phyloP scores from a whole-genome alignment of 2,329 filamentous ascomycete genomes.

The Fusarium dlaminii region DNA sequence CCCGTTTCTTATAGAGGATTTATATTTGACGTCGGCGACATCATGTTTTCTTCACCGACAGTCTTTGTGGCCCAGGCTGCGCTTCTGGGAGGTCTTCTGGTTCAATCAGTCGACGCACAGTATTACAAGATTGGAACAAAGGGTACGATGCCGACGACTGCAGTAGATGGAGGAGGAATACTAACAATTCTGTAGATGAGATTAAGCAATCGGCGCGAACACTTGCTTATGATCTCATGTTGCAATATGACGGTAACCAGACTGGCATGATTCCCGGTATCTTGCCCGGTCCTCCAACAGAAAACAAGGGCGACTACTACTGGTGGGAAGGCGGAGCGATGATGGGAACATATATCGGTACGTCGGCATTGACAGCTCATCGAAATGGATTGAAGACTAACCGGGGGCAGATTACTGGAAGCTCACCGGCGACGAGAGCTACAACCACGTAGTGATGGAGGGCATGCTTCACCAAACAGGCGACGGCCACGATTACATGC shows the following conservation, averaged over 20 bases:
- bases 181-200: slow-evolving; percentile 47
- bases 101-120: slow-evolving; percentile 36
- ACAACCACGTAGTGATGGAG: slow-evolving; percentile 67
- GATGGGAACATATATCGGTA: slow-evolving; percentile 71
- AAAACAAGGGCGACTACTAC: slow-evolving; percentile 66
- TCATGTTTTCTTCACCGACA: slow-evolving; percentile 5
- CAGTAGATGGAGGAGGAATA: rapidly evolving
- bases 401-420: slow-evolving; percentile 68
- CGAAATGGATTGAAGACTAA: neutral
- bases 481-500: slow-evolving; percentile 67
- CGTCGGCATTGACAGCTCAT: neutral
- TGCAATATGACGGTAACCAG: slow-evolving; percentile 61
- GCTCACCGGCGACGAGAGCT: slow-evolving; percentile 70
- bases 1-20: neutral
- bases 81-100: slow-evolving; percentile 26
- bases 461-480: slow-evolving; percentile 69
- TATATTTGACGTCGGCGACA: neutral
- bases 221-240: slow-evolving; percentile 61
- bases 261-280: slow-evolving; percentile 65
- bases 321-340: slow-evolving; percentile 80
- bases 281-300: slow-evolving; percentile 63
- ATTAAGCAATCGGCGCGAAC: slow-evolving; percentile 58
- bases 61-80: slow-evolving; percentile 17
- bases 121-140: slow-evolving; percentile 45
- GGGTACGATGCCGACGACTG: slow-evolving; percentile 32